Conservation (phyloP, 768 basidiomycete genomes). For the Tricholoma terreum region DNA sequence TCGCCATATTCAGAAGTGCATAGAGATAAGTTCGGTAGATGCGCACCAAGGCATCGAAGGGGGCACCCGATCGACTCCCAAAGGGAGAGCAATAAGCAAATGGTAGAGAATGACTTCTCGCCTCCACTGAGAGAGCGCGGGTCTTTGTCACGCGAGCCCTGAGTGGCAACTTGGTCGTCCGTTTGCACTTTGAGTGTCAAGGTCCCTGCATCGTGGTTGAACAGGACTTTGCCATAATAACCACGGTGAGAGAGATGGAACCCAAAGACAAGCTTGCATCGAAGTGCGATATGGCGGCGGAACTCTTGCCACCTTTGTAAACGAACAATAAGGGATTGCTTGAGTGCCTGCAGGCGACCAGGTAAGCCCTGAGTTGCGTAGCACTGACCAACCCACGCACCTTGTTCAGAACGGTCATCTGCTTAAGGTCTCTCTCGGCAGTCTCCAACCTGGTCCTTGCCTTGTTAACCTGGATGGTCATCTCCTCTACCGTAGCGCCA, state of each 20-base stretch:
- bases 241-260: constrained; percentile 82
- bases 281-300: constrained; percentile 82
- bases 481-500: constrained; percentile 74
- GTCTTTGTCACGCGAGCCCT: constrained; percentile 70
- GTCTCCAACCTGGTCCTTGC: constrained; percentile 56
- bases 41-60: constrained; percentile 81
- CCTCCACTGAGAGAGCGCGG: constrained; percentile 87
- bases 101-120: constrained; percentile 96
- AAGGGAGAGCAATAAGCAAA: constrained; percentile 87
- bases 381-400: constrained; percentile 32
- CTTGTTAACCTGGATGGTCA: constrained; percentile 68
- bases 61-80: constrained; percentile 98
- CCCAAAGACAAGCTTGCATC: constrained; percentile 80
- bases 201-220: constrained; percentile 69
- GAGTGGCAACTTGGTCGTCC: constrained; percentile 69
- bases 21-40: not conserved
- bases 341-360: constrained; percentile 51
- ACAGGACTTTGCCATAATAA: constrained; percentile 85
- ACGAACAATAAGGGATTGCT: constrained; percentile 61
- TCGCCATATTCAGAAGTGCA: not conserved
- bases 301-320: constrained; percentile 82
- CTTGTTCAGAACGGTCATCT: constrained; percentile 63
- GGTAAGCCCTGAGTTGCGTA: not conserved
- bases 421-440: constrained; percentile 60
- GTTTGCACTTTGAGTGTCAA: constrained; percentile 79